Conservation (phyloP, 257 asterid genomes). For the Gentiana macrophylla region DNA sequence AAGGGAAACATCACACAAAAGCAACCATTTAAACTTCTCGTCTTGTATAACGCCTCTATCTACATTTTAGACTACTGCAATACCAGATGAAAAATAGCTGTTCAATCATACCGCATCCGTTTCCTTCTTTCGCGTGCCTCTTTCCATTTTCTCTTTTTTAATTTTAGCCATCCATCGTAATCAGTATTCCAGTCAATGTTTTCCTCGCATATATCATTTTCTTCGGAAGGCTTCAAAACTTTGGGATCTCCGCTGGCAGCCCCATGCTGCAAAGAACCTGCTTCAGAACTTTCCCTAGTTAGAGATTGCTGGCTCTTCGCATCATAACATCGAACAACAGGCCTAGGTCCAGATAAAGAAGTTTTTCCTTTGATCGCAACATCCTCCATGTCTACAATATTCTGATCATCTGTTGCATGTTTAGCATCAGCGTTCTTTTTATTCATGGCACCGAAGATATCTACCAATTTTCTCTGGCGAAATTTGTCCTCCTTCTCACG, state of each 20-base stretch:
- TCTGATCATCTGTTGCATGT: conserved; percentile 33
- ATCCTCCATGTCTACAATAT: conserved; percentile 72
- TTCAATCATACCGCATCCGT: conserved; percentile 58
- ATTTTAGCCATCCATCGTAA: conserved; percentile 92
- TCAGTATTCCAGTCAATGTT: conserved; percentile 52
- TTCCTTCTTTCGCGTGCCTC: conserved; percentile 71
- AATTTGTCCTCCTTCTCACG: conserved; percentile 96
- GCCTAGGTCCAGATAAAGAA: conserved; percentile 40
- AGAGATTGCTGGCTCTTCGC: conserved; percentile 30
- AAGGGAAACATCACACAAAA: not conserved
- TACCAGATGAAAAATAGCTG: not conserved
- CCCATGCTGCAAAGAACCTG: conserved; percentile 25
- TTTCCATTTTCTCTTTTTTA: conserved; percentile 91
- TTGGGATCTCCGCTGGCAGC: conserved; percentile 19
- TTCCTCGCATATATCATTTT: conserved; percentile 33
- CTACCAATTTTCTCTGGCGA: conserved; percentile 82
- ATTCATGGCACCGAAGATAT: conserved; percentile 52
- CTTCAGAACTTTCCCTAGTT: conserved; percentile 22
- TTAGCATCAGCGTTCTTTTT: conserved; percentile 28
- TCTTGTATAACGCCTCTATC: not conserved
- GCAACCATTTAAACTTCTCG: not conserved
- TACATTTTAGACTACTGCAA: not conserved
- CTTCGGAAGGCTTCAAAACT: conserved; percentile 21
- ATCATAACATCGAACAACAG: conserved; percentile 54
- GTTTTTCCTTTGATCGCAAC: conserved; percentile 38